Percentiles rank a stretch among this genome's conserved stretches.
phyloP scores from a whole-genome alignment of 441 rosid genomes.

The Viola pubescens region DNA sequence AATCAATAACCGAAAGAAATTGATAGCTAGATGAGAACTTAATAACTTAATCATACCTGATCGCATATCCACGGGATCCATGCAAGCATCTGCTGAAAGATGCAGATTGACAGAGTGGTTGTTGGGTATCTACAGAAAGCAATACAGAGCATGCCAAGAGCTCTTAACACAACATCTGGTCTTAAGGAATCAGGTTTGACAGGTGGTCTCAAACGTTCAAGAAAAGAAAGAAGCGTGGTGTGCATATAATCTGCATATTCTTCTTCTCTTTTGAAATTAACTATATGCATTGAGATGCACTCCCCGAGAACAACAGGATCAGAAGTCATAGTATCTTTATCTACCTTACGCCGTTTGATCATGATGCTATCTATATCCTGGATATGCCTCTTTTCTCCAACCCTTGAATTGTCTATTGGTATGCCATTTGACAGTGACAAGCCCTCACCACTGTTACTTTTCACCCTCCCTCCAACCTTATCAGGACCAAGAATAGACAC shows the following conservation, averaged over 20 bases:
- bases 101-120: constrained; percentile 44
- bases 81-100: constrained; percentile 51
- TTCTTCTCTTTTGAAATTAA: constrained; percentile 41
- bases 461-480: constrained; percentile 37
- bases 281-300: constrained; percentile 27
- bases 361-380: constrained; percentile 31
- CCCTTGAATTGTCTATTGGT: constrained; percentile 30
- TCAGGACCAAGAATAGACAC: constrained; percentile 53
- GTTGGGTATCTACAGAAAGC: constrained; percentile 59
- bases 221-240: constrained; percentile 43
- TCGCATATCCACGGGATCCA: constrained; percentile 91
- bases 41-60: constrained; percentile 41
- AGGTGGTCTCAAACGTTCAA: constrained; percentile 56
- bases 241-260: constrained; percentile 49
- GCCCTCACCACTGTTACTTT: constrained; percentile 21
- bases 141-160: constrained; percentile 83
- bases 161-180: constrained; percentile 54
- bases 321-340: constrained; percentile 32
- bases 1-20: constrained; percentile 13
- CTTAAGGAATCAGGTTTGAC: constrained; percentile 35
- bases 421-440: constrained; percentile 26
- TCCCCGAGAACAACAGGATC: constrained; percentile 27
- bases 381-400: constrained; percentile 63
- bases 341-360: constrained; percentile 66
- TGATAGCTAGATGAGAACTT: constrained; percentile 15